Base-by-base conservation (phyloP, 495 filamentous ascomycete species). In the Aspergillus hancockii region DNA sequence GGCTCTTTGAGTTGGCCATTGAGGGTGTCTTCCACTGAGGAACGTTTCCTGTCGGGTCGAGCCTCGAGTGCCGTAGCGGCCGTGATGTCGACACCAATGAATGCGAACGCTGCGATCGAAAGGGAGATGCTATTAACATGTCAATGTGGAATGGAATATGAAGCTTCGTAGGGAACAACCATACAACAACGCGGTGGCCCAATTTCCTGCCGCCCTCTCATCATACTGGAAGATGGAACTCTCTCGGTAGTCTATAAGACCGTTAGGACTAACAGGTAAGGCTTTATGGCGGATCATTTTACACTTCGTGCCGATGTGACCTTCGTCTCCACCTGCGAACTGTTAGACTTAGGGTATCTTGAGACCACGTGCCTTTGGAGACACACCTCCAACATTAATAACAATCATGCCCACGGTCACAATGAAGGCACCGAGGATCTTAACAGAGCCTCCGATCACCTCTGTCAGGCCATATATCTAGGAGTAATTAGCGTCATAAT, bases 41-140 rank as follows among this genome's bases (percentile, higher is more conserved):
- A 12, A 23, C 28, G 25, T 32, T 54, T 45, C 52, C 21, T 64
- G 60, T 57, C 61, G 16, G 36, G 55, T 43, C 60, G 55, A n/a
- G 77, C 78, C 70, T 83, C 80, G 23, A 81, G 72, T 3, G 79
- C 79, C 14, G 77, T 75, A 1, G 78, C 72, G 0, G 76, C 70
- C 8, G 76, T 59, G 23, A 77, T 67, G 51, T 83, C 80, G 22
- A 81, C 67, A 0, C 79, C 77, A 32, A 78, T 65, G 58, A 72
- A 83, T 41, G 73, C 67, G 40, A 79, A 81, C 3, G 70, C 68
- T 38, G 75, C 73, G 2, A 76, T 67, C 0, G 78, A 77, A n/a
- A 81, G 71, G 3, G 71, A 66, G 46, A 75, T 71, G 38, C 76
- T 75, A 63, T 4, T 8, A 8, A 4, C 8, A 43, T 70, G 56